Base-by-base conservation (phyloP, 768 basidiomycete species). In the Hysterangium stoloniferum region DNA sequence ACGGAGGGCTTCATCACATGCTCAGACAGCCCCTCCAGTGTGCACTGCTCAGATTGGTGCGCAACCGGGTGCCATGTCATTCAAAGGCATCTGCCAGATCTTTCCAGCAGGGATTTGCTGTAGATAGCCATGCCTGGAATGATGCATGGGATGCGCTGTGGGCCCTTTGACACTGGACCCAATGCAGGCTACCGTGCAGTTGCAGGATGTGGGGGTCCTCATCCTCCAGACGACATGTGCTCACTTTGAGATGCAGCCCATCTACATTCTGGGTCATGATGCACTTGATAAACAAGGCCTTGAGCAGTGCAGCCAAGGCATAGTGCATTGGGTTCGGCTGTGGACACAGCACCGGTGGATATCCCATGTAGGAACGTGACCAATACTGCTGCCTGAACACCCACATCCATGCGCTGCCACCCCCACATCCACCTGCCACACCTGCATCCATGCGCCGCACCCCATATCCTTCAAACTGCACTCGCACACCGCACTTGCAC, bases 221-320 rank as follows among this genome's bases (percentile, higher is more conserved):
- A 46, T 62, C 66, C 54, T 61, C 66, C 67, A 64, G 68, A 53
- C 75, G 72, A 61, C 67, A 65, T 31, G 65, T 51, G 17, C 86
- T 66, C 6, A 89, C 87, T 66, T 88, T 90, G 45, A 82, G 82
- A 60, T 97, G 94, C 5, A 98, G 77, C 2, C 92, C 93, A 60
- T 98, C 95, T n/a, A 98, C 94, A 63, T 75, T 65, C 65, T 84
- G 86, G 0, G 95, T 98, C 54, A 97, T 80, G 28, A 93, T 64
- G 24, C 70, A 68, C 19, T 74, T 65, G 17, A 87, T 70, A 46
- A 80, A 65, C 2, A 74, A 76, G 7, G 84, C 66, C 56, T 88
- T 71, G 59, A 89, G 84, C 41, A 96, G 70, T 2, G 92, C 89
- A 4, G 88, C 85, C 24, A 98, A 68, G 7, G 88, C 84, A 58